Conservation (phyloP, 305 asterid genomes). For the Plantago lanceolata region DNA sequence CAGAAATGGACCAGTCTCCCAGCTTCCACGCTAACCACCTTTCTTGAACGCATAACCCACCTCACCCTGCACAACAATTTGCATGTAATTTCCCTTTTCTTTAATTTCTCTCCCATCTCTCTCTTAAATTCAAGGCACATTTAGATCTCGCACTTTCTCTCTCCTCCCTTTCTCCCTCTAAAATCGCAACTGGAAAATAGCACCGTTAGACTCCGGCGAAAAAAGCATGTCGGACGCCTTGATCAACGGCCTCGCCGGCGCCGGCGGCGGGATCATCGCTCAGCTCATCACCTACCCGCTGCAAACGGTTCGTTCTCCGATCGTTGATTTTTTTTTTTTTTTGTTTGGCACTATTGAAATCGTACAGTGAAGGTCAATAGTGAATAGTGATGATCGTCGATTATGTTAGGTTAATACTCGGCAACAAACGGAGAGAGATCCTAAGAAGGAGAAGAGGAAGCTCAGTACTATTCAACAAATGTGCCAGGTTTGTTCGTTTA, state of each 20-base stretch:
- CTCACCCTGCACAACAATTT: too few species aligned
- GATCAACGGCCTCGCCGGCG: slow-evolving; percentile 96
- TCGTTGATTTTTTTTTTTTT: slow-evolving; percentile 14
- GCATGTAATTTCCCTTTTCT: not conserved
- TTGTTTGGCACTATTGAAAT: slow-evolving; percentile 3
- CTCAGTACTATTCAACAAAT: slow-evolving; percentile 59
- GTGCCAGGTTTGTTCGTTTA: slow-evolving; percentile 45
- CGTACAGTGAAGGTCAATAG: not conserved
- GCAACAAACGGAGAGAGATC: slow-evolving; percentile 83
- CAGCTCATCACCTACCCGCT: slow-evolving; percentile 94
- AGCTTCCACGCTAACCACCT: too few species aligned
- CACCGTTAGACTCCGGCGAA: slow-evolving; percentile 1
- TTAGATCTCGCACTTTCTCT: slow-evolving; percentile 26
- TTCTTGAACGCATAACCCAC: too few species aligned
- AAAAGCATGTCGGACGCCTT: slow-evolving; percentile 81
- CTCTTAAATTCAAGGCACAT: not conserved
- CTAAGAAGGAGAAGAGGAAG: slow-evolving; percentile 59
- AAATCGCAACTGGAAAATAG: not conserved
- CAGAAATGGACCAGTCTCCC: too few species aligned
- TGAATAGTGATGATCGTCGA: slow-evolving; percentile 25
- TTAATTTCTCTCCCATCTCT: not conserved
- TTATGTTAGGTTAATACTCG: slow-evolving; percentile 75
- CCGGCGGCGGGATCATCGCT: slow-evolving; percentile 94
- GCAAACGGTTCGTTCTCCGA: slow-evolving; percentile 53
- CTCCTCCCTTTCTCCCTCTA: slow-evolving; percentile 7